Evolutionary conservation across 1,284 basidiomycete genomes (phyloP).

Genomic region (Takashimella koratensis): DNA sequence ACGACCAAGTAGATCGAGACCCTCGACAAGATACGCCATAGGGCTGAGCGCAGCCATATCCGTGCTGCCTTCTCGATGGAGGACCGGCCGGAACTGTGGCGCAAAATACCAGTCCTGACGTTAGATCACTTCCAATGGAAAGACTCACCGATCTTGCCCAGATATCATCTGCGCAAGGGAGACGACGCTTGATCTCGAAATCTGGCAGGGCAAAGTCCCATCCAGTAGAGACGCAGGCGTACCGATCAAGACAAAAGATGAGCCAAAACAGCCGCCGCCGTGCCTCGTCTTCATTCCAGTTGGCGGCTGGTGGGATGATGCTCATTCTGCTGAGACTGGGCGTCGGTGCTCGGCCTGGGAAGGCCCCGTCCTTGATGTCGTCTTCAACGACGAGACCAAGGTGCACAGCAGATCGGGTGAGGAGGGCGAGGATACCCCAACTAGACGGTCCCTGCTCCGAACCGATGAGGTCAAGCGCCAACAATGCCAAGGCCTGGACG

Average conservation of each 20-base stretch:
- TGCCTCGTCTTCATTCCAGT: conserved; percentile 47
- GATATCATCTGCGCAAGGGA: conserved; percentile 42
- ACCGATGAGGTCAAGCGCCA: conserved; percentile 48
- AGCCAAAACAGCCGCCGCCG: conserved; percentile 47
- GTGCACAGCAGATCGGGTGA: conserved; percentile 47
- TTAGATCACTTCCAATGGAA: neutral
- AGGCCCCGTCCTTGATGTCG: conserved; percentile 12
- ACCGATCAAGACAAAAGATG: conserved; percentile 47
- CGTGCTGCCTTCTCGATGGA: conserved; percentile 26
- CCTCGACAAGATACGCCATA: conserved; percentile 45
- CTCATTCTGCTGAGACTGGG: conserved; percentile 37
- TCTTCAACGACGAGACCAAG: conserved; percentile 43
- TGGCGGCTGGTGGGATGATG: conserved; percentile 41
- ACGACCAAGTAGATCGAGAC: conserved; percentile 44
- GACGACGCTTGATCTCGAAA: conserved; percentile 40
- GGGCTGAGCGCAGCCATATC: conserved; percentile 31
- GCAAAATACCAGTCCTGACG: conserved; percentile 40
- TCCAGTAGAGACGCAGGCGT: conserved; percentile 46
- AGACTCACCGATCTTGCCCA: conserved; percentile 39
- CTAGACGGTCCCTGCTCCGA: conserved; percentile 44
- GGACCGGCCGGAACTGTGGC: conserved; percentile 37
- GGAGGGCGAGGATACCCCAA: conserved; percentile 47
- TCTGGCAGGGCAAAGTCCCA: conserved; percentile 49
- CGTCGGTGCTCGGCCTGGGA: conserved; percentile 20
- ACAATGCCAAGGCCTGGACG: conserved; percentile 45